Base-by-base conservation (phyloP, 1,139 yeast genomes). In the Kodamaea anthophila region DNA sequence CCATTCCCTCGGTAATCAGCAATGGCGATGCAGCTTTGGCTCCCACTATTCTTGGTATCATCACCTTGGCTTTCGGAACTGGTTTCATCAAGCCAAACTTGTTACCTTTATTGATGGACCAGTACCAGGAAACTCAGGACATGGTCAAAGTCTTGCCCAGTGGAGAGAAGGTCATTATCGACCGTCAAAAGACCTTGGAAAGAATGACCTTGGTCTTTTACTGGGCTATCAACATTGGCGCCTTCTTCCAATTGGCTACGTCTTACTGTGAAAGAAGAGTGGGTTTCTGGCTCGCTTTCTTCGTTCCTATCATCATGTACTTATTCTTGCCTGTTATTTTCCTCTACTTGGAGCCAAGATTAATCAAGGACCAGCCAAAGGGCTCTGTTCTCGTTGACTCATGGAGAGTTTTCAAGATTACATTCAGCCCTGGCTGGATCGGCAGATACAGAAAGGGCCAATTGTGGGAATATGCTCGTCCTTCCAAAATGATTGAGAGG, bases 221-320 rank as follows among this genome's bases (percentile, higher is more conserved):
- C 58, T 69, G 85, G 72, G 70, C 84, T 48, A 80, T 85, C 52
- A 86, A 86, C 52, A 60, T 82, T 42, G 95, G 95, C 32, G 77
- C 93, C 7, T 69, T 85, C 44, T 70, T 84, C 37, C 80, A 83
- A 37, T 67, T 85, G 40, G 87, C 88, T 24, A 81, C 94, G 15
- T 77, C 91, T 5, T 78, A 80, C 48, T 58, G 77, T 46, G 91
- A 80, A 43, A 66, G 78, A 51, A 56, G 72, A 39, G 65, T 77
- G 40, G 93, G 88, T 26, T 83, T 73, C 60, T 83, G 88, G 88
- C 69, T 78, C 23, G 91, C 88, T 2, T 83, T 65, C 57, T 60
- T 78, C 42, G 53, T 74, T 23, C 82, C 83, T 25, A 69, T 72
- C 32, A 44, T 72, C 28, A 46, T 74, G 30, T 75, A 74, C 46